These are phyloP conservation scores for Sclerotiophoma versabilis DNA, from an alignment of 2,329 filamentous ascomycete genomes.

Conservation along the genomic window DNA sequence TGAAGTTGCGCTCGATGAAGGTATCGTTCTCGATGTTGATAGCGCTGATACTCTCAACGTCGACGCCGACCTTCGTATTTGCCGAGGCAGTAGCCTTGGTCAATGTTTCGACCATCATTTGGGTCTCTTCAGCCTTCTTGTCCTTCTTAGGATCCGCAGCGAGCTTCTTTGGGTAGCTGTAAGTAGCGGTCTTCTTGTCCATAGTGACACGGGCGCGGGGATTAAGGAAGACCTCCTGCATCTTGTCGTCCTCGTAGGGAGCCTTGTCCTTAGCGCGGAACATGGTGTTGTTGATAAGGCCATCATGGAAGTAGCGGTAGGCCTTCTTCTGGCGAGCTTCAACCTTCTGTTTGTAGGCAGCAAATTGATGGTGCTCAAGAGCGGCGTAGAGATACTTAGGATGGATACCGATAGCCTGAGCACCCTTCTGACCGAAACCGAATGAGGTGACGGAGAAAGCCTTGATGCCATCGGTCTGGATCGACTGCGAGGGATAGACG, in stretches of 20 bases:
- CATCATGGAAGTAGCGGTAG: constrained; percentile 98
- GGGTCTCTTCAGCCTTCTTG: constrained; percentile 65
- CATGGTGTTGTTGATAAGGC: constrained; percentile 95
- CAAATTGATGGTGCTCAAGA: constrained; percentile 85
- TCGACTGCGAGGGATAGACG: constrained; percentile 91
- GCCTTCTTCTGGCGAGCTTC: constrained; percentile 96
- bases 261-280: constrained; percentile 94
- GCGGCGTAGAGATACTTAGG: constrained; percentile 94
- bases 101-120: constrained; percentile 78
- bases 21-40: constrained; percentile 95
- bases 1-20: constrained; percentile 96
- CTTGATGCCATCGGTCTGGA: constrained; percentile 98
- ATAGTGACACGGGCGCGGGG: constrained; percentile 83
- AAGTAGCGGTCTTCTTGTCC: constrained; percentile 85
- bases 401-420: constrained; percentile 95
- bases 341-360: constrained; percentile 85
- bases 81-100: constrained; percentile 67
- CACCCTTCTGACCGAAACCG: constrained; percentile 98
- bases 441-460: constrained; percentile 99
- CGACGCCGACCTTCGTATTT: constrained; percentile 84
- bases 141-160: constrained; percentile 69
- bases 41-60: constrained; percentile 86
- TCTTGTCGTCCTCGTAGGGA: constrained; percentile 88
- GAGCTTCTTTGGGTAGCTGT: constrained; percentile 68
- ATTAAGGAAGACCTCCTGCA: constrained; percentile 90